Conservation (phyloP, 2,329 filamentous ascomycete species). For the Pseudohalonectria lignicola region DNA sequence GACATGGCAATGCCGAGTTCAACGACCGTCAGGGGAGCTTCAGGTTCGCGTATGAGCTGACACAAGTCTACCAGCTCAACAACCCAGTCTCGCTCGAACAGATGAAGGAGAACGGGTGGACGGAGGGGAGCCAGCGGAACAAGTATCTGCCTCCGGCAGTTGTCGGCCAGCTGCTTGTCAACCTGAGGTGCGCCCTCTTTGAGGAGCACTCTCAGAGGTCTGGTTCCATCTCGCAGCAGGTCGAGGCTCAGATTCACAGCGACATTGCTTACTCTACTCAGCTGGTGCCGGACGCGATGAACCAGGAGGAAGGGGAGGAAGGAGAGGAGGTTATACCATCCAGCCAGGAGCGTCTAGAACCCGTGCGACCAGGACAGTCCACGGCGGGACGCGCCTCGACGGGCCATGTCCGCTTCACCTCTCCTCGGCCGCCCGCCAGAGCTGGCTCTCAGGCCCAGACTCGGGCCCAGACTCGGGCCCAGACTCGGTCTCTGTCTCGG, state of each 20-base stretch:
- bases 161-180: constrained; percentile 45
- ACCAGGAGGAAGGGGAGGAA: neutral
- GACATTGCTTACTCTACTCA: constrained; percentile 24
- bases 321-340: constrained; percentile 18
- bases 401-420: no score
- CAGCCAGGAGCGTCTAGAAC: constrained; percentile 14
- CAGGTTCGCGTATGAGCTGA: constrained; percentile 40
- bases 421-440: no score
- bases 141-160: constrained; percentile 44
- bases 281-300: constrained; percentile 4
- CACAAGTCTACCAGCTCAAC: constrained; percentile 51
- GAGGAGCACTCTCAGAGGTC: constrained; percentile 6
- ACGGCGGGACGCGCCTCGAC: no score
- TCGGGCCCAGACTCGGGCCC: no score
- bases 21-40: constrained; percentile 23
- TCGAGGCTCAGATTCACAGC: constrained; percentile 37
- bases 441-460: no score
- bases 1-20: constrained; percentile 41
- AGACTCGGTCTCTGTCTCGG: no score
- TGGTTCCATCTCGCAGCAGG: constrained; percentile 35
- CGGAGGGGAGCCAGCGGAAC: constrained; percentile 33
- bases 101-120: constrained; percentile 44
- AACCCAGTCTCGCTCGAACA: constrained; percentile 40
- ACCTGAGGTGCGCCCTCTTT: constrained; percentile 42
- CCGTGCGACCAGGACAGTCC: no score